Evolutionary conservation across 179 eudicot species (phyloP).

Genomic region (Actinidia polygama): DNA sequence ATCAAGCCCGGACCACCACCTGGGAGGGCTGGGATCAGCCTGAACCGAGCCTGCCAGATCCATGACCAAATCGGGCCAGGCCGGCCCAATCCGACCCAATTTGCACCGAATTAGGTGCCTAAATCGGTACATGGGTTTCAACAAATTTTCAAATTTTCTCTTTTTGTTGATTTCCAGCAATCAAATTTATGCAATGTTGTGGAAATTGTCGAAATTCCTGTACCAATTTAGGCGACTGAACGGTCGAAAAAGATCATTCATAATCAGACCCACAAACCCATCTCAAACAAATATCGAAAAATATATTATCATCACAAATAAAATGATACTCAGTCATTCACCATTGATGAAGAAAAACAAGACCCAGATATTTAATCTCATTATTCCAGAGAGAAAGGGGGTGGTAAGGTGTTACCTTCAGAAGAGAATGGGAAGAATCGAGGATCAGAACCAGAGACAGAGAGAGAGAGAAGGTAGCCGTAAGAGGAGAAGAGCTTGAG

Average conservation of each 20-base stretch:
- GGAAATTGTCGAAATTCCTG: background rate
- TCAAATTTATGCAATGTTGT: background rate
- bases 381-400: background rate
- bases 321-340: no score
- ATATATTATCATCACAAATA: background rate
- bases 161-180: no score
- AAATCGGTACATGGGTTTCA: no score
- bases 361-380: background rate
- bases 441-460: conserved; percentile 14
- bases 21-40: no score
- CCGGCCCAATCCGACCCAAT: no score
- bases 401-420: conserved; percentile 17
- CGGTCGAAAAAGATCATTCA: background rate
- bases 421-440: conserved; percentile 21
- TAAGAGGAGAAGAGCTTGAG: background rate
- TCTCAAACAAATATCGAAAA: background rate
- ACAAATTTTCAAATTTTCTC: no score
- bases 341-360: background rate
- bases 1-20: no score
- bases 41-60: no score
- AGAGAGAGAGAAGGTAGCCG: background rate
- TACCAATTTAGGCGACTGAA: background rate
- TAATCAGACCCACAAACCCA: conserved; percentile 5
- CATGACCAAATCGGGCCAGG: no score
- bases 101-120: no score